Evolutionary conservation across 768 basidiomycete species (phyloP).

Genomic region (Naganishia vaughanmartiniae): DNA sequence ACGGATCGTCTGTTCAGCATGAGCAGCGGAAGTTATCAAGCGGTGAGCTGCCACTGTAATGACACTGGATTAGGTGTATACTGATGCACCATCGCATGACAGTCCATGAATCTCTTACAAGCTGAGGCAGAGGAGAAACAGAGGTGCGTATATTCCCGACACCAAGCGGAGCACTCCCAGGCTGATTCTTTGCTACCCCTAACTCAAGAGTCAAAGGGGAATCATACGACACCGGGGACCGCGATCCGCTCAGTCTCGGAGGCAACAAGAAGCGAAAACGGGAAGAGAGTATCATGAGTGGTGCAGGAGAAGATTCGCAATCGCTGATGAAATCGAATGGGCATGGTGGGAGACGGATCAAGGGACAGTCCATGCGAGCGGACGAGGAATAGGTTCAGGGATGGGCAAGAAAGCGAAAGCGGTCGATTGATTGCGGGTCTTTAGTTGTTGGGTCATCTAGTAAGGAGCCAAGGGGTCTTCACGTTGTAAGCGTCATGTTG

Average conservation of each 20-base stretch:
- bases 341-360: conserved; percentile 13
- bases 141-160: neutral
- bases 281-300: conserved; percentile 28
- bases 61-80: neutral
- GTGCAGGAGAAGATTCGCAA: conserved; percentile 10
- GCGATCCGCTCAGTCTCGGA: conserved; percentile 1
- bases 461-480: neutral
- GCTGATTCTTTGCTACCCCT: neutral
- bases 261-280: conserved; percentile 26
- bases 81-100: neutral
- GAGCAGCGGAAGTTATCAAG: conserved; percentile 49
- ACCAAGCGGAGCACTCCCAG: neutral
- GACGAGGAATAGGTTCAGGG: conserved; percentile 10
- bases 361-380: conserved; percentile 14
- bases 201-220: neutral
- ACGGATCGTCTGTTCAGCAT: conserved; percentile 52
- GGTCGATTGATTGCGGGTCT: neutral
- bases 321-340: conserved; percentile 1
- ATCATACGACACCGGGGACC: neutral
- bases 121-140: conserved; percentile 15
- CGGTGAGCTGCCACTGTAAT: neutral
- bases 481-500: neutral
- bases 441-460: neutral
- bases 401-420: neutral
- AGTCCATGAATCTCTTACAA: conserved; percentile 30